Percentiles rank a stretch among this genome's conserved stretches.
Evolutionary conservation across 164 flowering plant species (phyloP).

Genomic region (Macadamia tetraphylla): DNA sequence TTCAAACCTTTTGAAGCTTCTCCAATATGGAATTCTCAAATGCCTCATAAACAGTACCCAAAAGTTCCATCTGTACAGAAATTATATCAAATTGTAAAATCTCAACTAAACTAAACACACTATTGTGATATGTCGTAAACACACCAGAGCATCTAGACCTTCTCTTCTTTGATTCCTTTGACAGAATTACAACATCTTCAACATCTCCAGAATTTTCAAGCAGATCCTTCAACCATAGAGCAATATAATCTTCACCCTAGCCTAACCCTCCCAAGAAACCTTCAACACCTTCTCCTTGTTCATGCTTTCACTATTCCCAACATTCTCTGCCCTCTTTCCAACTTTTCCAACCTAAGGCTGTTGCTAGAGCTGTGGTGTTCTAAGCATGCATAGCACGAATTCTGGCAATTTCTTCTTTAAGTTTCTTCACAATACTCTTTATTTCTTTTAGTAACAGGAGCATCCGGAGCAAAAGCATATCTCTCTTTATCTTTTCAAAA

Average conservation of each 20-base stretch:
- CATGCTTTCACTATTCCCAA: slow-evolving; percentile 23
- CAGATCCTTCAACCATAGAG: slow-evolving; percentile 45
- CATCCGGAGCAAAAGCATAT: slow-evolving; percentile 39
- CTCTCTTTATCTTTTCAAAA: slow-evolving; percentile 63
- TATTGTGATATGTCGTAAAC: slow-evolving; percentile 15
- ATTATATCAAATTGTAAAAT: slow-evolving; percentile 2
- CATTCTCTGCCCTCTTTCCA: slow-evolving; percentile 11
- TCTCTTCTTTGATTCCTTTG: slow-evolving; percentile 47
- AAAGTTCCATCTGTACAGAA: background rate
- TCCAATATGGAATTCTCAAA: slow-evolving; percentile 64
- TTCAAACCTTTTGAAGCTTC: slow-evolving; percentile 60
- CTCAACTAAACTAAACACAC: slow-evolving; percentile 18
- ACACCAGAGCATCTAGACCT: slow-evolving; percentile 67
- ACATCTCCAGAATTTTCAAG: slow-evolving; percentile 71
- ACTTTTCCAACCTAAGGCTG: slow-evolving; percentile 8
- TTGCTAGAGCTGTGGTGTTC: slow-evolving; percentile 18
- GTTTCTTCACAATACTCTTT: slow-evolving; percentile 50
- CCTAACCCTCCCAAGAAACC: slow-evolving; percentile 63
- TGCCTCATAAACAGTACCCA: too few relatives aligned
- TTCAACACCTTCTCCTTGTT: slow-evolving; percentile 63
- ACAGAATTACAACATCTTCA: slow-evolving; percentile 68
- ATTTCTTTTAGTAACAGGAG: slow-evolving; percentile 38
- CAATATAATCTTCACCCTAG: slow-evolving; percentile 44
- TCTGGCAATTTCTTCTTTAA: slow-evolving; percentile 64
- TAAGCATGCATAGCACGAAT: slow-evolving; percentile 56